Base-by-base conservation (phyloP, 495 filamentous ascomycete genomes). In the Hapsidospora chrysogenum region DNA sequence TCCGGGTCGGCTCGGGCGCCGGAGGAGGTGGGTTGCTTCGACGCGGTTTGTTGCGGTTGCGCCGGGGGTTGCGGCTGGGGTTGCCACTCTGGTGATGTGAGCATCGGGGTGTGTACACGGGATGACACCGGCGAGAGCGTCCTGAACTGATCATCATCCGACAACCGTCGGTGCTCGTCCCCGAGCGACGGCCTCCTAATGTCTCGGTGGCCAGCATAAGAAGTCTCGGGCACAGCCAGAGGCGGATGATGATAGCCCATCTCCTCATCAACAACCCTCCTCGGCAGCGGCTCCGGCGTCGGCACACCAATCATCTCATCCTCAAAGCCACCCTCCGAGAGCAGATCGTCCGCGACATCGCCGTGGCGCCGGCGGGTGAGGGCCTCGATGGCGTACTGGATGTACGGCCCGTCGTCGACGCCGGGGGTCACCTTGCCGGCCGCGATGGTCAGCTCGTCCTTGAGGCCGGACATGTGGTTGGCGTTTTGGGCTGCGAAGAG, bases 341-440 rank as follows among this genome's bases (percentile, higher is more conserved):
- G 6, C 6, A 6, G 6, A 26, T 26, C 23, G 23, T 26, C 6
- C 17, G n/a, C 33, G 22, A 36, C 9, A 14, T 9, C 9, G 17
- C 26, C 16, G 21, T 19, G 13, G 20, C 33, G 33, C 33, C 33
- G 2, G 17, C 33, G 8, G 8, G 57, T 61, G 17, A 66, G 45
- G 22, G 60, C 61, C 32, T 66, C 58, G 35, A 66, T 45, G 31
- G 63, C 63, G 35, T 61, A 59, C 28, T 59, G 61, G 37, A 66
- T 56, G 31, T 57, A 64, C 0, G 63, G 61, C 1, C 51, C 51
- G 41, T 66, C 56, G 44, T 63, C 61, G 8, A 65, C 52, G 13
- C 63, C 63, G 0, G 63, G 63, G 6, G 63, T 66, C 9, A 66
- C 53, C 18, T 51, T 49, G 17, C 60, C 58, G 19, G 60, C 61